phyloP scores from a whole-genome alignment of 1,139 yeast genomes.

The Suhomyces coccinellae region DNA sequence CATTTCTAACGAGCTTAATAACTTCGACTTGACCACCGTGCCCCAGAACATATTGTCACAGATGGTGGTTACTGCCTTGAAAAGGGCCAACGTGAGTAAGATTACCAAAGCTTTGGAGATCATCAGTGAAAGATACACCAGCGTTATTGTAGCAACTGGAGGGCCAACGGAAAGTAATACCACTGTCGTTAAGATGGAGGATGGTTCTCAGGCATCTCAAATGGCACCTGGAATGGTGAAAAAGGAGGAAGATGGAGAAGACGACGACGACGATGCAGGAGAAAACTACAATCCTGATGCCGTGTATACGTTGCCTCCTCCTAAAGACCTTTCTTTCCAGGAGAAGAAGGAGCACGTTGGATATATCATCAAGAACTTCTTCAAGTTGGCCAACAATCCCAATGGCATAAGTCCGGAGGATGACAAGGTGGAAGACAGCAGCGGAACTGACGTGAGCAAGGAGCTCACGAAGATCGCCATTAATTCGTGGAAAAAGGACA shows the following conservation, averaged over 20 bases:
- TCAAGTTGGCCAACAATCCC: conserved; percentile 39
- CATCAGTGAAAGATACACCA: conserved; percentile 58
- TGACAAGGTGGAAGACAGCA: conserved; percentile 21
- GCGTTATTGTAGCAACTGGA: conserved; percentile 16
- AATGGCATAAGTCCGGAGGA: conserved; percentile 17
- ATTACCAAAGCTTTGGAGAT: conserved; percentile 70
- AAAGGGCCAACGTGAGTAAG: conserved; percentile 51
- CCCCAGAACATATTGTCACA: conserved; percentile 64
- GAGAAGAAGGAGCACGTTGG: conserved; percentile 56
- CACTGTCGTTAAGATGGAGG: conserved; percentile 11
- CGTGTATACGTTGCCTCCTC: conserved; percentile 59
- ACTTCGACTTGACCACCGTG: conserved; percentile 68
- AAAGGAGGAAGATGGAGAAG: conserved; percentile 29
- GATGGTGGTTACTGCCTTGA: conserved; percentile 66
- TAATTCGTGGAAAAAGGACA: conserved; percentile 63
- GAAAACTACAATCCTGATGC: conserved; percentile 42
- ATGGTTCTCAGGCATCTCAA: not conserved
- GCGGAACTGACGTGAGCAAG: conserved; percentile 22
- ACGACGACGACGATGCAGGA: conserved; percentile 38
- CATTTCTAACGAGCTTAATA: conserved; percentile 55
- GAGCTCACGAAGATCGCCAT: conserved; percentile 58
- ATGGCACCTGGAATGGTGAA: not conserved
- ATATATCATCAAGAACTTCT: conserved; percentile 55
- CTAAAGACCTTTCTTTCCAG: conserved; percentile 46
- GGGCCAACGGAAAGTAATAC: not conserved